Percentiles rank a stretch among this genome's conserved stretches.
These are phyloP conservation scores for Carex arenaria DNA, from an alignment of 202 grass and related monocot species.

Conservation along the genomic window DNA sequence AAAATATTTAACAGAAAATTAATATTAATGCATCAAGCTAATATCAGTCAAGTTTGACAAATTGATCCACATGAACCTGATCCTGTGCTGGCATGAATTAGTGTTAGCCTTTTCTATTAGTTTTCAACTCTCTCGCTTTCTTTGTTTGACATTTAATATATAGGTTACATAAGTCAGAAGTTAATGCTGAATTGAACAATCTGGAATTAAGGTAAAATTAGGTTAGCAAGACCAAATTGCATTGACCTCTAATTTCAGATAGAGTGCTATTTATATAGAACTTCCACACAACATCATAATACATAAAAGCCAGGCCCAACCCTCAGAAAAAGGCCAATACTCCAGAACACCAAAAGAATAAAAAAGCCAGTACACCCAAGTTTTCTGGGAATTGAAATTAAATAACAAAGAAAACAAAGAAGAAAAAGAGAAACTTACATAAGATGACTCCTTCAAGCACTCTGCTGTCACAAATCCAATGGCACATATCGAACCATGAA, in stretches of 20 bases:
- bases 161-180: not conserved
- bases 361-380: too few species aligned
- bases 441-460: conserved; percentile 64
- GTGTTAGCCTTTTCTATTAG: not conserved
- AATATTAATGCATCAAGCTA: not conserved
- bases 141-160: not conserved
- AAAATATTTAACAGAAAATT: not conserved
- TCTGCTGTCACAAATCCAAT: conserved; percentile 72
- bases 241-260: not conserved
- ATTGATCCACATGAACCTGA: not conserved
- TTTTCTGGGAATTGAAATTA: not conserved
- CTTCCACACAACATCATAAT: not conserved
- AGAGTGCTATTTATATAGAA: not conserved
- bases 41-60: not conserved
- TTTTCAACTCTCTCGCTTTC: not conserved
- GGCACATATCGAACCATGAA: conserved; percentile 73
- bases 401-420: not conserved
- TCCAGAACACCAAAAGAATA: not conserved
- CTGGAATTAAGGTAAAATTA: not conserved
- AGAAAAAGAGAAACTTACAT: conserved; percentile 32
- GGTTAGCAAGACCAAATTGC: not conserved
- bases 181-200: not conserved
- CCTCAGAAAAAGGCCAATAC: not conserved
- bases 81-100: conserved; percentile 5
- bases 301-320: not conserved